Conservation (phyloP, 129 eudicot genomes). For the Glebionis coronaria region DNA sequence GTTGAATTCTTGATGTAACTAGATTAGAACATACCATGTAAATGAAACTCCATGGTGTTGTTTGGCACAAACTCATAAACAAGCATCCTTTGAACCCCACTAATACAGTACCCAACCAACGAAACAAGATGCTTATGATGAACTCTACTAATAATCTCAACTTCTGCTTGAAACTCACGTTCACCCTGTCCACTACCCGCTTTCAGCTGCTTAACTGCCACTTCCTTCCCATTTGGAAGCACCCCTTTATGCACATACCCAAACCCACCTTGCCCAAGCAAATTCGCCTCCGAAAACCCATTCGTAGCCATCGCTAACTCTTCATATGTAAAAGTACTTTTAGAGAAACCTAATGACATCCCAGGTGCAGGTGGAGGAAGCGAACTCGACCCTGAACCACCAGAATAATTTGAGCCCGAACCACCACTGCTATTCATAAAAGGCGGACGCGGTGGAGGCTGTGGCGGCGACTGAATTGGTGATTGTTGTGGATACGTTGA, state of each 20-base stretch:
- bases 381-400: slow-evolving; percentile 29
- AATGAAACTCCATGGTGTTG: slow-evolving; percentile 54
- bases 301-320: slow-evolving; percentile 47
- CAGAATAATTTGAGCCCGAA: slow-evolving; percentile 38
- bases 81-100: slow-evolving; percentile 57
- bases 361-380: slow-evolving; percentile 26
- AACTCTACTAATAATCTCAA: slow-evolving; percentile 56
- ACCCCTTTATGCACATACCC: slow-evolving; percentile 63
- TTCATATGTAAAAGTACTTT: slow-evolving; percentile 46
- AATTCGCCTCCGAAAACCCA: slow-evolving; percentile 43
- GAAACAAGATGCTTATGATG: slow-evolving; percentile 64
- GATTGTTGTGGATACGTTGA: slow-evolving; percentile 26
- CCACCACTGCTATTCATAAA: slow-evolving; percentile 29
- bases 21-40: slow-evolving; percentile 39
- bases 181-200: slow-evolving; percentile 56
- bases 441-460: slow-evolving; percentile 19
- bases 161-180: slow-evolving; percentile 59
- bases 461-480: slow-evolving; percentile 29
- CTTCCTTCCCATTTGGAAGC: slow-evolving; percentile 46
- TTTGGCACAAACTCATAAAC: slow-evolving; percentile 64
- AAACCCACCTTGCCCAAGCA: slow-evolving; percentile 67
- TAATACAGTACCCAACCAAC: slow-evolving; percentile 53
- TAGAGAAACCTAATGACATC: slow-evolving; percentile 29
- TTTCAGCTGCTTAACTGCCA: slow-evolving; percentile 50
- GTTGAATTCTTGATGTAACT: background rate